Conservation (phyloP, 805 yeast species). For the Metschnikowia peoriensis region DNA sequence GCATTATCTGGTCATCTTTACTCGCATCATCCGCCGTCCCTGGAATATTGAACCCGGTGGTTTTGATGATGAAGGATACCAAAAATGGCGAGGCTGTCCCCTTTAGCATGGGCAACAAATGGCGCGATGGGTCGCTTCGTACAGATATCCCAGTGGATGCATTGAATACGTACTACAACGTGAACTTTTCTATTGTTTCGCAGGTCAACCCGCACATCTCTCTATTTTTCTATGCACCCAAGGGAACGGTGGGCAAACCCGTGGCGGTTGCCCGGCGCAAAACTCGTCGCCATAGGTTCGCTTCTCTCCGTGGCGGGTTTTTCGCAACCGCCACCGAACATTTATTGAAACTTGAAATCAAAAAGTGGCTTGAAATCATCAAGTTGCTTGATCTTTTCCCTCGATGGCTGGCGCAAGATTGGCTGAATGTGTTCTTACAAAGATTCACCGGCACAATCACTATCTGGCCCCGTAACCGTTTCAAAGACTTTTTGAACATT, state of each 20-base stretch:
- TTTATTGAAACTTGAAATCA: constrained; percentile 65
- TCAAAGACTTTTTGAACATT: constrained; percentile 60
- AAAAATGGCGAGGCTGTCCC: constrained; percentile 49
- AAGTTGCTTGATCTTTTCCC: constrained; percentile 68
- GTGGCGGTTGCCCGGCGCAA: constrained; percentile 53
- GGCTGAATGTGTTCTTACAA: constrained; percentile 77
- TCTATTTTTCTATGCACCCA: constrained; percentile 71
- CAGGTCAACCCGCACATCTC: constrained; percentile 84
- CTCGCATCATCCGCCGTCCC: constrained; percentile 83
- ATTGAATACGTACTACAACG: constrained; percentile 71
- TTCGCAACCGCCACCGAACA: constrained; percentile 70
- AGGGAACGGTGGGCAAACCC: constrained; percentile 79
- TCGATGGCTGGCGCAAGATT: constrained; percentile 67
- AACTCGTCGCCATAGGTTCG: constrained; percentile 32
- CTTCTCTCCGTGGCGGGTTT: constrained; percentile 69
- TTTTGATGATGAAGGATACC: constrained; percentile 62
- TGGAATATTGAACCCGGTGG: constrained; percentile 77
- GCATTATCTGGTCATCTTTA: constrained; percentile 77
- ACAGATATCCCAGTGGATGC: constrained; percentile 79
- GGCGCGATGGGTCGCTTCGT: constrained; percentile 77
- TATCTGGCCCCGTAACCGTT: constrained; percentile 64
- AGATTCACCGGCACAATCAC: constrained; percentile 74
- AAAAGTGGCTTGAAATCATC: constrained; percentile 72
- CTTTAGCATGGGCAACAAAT: constrained; percentile 69
- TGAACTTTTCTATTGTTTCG: constrained; percentile 71